Base-by-base conservation (phyloP, 495 filamentous ascomycete species). In the Pyrenula massariospora region DNA sequence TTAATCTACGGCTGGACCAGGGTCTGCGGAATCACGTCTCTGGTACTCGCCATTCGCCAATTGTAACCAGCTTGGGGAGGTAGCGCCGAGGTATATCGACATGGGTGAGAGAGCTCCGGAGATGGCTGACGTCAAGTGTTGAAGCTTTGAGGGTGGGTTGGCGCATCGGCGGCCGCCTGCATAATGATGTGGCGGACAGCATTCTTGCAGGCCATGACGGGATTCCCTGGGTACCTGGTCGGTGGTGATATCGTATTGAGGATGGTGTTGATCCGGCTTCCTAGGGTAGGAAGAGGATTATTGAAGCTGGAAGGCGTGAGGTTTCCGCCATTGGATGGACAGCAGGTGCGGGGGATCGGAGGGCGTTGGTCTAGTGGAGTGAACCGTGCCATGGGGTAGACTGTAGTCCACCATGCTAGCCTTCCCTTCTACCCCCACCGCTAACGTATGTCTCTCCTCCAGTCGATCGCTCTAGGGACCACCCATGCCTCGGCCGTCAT, bases 291-390 rank as follows among this genome's bases (percentile, higher is more conserved):
- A 42, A 42, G 15, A 15, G 31, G 8, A 42, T 42, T 42, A 42
- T 8, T 42, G 31, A 42, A 15, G 31, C 5, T 15, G 31, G 31
- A 42, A 15, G 15, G 31, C 31, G 31, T n/a, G n/a, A n/a, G 31
- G 31, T 42, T 42, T 42, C 31, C 31, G 31, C 15, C 31, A 42
- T 42, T 42, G 31, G 58, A 53, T 58, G 62, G 25, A 63, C 60
- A 42, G 12, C 23, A 24, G 65, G 66, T 47, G 62, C 68, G 12
- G 70, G 69, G 11, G 61, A 66, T 73, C 70, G 58, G 64, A 52
- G 1, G 62, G 67, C 3, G 64, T 67, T 10, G 71, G 70, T 62
- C 31, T 42, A 42, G 31, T 42, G 31, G 8, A 15, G 31, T 8
- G 31, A 42, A 8, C 8, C 31, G 31, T 42, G 31, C 31, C 31